Evolutionary conservation across 2,329 filamentous ascomycete species (phyloP).

Genomic region (Sporothrix luriei): DNA sequence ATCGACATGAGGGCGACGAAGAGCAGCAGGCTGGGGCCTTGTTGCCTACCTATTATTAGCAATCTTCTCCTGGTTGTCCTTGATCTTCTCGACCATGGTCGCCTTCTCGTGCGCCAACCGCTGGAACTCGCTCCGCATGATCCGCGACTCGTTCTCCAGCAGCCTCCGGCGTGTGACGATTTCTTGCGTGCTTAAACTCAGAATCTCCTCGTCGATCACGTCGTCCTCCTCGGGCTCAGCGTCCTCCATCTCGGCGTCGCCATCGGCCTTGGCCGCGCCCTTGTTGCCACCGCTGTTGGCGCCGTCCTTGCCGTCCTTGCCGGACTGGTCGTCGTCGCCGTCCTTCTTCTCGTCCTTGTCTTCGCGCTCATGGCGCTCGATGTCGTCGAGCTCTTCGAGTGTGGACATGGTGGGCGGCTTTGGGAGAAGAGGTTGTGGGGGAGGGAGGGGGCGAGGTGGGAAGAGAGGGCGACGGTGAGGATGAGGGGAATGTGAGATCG

Average conservation of each 20-base stretch:
- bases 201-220: slow-evolving; percentile 88
- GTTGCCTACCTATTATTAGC: slow-evolving; percentile 97
- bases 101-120: slow-evolving; percentile 93
- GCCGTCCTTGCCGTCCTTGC: slow-evolving; percentile 56
- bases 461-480: not conserved
- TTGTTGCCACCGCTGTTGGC: slow-evolving; percentile 44
- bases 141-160: slow-evolving; percentile 94
- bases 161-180: slow-evolving; percentile 88
- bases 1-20: too few species aligned
- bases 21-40: not conserved
- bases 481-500: not conserved
- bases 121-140: slow-evolving; percentile 97
- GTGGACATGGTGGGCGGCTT: slow-evolving; percentile 69
- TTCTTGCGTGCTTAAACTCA: slow-evolving; percentile 90
- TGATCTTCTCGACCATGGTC: slow-evolving; percentile 97
- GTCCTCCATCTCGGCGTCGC: slow-evolving; percentile 91
- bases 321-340: slow-evolving; percentile 39
- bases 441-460: not conserved
- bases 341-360: slow-evolving; percentile 53
- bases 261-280: slow-evolving; percentile 56
- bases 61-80: slow-evolving; percentile 98
- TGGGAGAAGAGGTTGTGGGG: not conserved
- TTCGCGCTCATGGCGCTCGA: slow-evolving; percentile 78
- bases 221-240: slow-evolving; percentile 74
- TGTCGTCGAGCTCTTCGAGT: slow-evolving; percentile 86